These are phyloP conservation scores for Dalbergia cultrata DNA, from an alignment of 306 rosid genomes.

Conservation along the genomic window DNA sequence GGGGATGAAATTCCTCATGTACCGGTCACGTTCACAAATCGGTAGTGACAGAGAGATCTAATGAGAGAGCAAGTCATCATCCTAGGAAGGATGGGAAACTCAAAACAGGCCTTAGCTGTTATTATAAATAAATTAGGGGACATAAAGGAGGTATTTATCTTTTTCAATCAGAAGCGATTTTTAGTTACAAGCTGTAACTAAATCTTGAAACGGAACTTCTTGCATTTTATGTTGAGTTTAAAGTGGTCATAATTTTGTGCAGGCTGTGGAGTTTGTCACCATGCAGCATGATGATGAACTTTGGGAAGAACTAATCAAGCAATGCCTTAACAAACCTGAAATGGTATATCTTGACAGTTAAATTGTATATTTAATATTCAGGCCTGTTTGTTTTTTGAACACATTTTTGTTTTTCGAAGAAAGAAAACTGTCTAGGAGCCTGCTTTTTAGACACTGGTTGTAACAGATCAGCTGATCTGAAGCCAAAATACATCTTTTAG, in stretches of 20 bases:
- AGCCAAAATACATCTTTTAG: not conserved
- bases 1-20: no score
- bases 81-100: slow-evolving; percentile 92
- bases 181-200: slow-evolving; percentile 1
- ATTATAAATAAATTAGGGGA: slow-evolving; percentile 81
- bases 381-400: slow-evolving; percentile 6
- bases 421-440: slow-evolving; percentile 4
- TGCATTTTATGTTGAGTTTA: slow-evolving; percentile 25
- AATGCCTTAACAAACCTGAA: slow-evolving; percentile 52
- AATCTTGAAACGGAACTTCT: slow-evolving; percentile 12
- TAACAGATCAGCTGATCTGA: not conserved
- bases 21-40: no score
- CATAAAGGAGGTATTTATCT: slow-evolving; percentile 76
- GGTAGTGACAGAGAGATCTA: slow-evolving; percentile 67
- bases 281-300: slow-evolving; percentile 56
- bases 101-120: slow-evolving; percentile 79
- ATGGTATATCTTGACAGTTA: slow-evolving; percentile 40
- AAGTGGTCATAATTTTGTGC: slow-evolving; percentile 41
- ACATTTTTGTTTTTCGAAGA: not conserved
- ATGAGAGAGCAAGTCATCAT: slow-evolving; percentile 83
- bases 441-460: slow-evolving; percentile 1
- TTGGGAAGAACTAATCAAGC: slow-evolving; percentile 55
- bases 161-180: slow-evolving; percentile 7
- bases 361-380: slow-evolving; percentile 14
- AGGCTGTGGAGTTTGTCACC: slow-evolving; percentile 80